Evolutionary conservation across 1,139 yeast genomes (phyloP), one percentile per base, ranked within the genome.

Genomic region (Lodderomyces pseudojiufengensis): DNA sequence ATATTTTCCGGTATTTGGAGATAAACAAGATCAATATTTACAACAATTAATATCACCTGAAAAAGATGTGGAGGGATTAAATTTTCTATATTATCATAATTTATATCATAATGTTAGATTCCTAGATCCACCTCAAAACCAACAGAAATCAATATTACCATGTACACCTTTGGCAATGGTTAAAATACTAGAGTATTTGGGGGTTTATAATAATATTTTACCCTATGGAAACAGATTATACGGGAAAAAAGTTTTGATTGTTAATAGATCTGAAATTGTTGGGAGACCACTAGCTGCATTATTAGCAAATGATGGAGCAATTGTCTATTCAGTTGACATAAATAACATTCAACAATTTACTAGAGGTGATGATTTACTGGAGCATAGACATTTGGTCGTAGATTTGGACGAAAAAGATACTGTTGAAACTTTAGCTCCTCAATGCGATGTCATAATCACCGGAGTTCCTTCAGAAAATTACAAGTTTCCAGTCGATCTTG

Each of bases 1-100:
- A n/a, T 92, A 92, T 60, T 92, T 90, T 74, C 98, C 98, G 1
- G 97, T 92, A 3, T 92, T 87, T 62, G 96, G 96, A 2, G 87
- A 86, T 55, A 77, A 85, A 43, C 98, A 92, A 62, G 98, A 92
- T 57, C 95, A 85, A 59, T 92, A 94, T 57, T 63, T 92, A 39
- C 97, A 92, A 62, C 97, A 92, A 62, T 83, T 88, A 43, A 88
- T 92, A 9, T 67, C 84, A 14, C 69, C 83, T 23, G 90, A 86
- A 45, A 92, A 92, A 59, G 98, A 92, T 52, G 97, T 94, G 16
- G 98, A 92, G 61, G 98, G 98, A 2, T 70, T 92, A 50, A 87
- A 92, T 54, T 92, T 87, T 61, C 65, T 84, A 51, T 92, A 88
- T 63, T 83, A 92, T 59, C 95, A 87, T 57, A 92, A 92, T 64